These are phyloP conservation scores for Blastobotrys attinorum DNA, from an alignment of 805 yeast genomes.

Conservation along the genomic window DNA sequence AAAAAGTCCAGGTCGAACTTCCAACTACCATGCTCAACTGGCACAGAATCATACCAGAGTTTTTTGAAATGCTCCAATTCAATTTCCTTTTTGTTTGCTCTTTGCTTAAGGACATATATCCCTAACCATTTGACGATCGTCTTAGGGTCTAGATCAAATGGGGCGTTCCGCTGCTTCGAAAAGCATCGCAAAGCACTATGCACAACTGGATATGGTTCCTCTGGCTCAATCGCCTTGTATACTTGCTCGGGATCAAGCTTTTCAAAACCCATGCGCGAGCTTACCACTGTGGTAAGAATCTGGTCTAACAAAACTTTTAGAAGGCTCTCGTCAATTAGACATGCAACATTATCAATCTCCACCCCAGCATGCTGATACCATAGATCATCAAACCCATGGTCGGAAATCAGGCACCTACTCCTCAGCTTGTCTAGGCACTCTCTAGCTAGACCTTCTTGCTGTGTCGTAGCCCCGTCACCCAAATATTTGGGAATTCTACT, in stretches of 20 bases:
- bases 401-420: slow-evolving; percentile 45
- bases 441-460: background rate
- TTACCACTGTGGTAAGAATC: slow-evolving; percentile 19
- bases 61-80: slow-evolving; percentile 36
- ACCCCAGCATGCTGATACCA: slow-evolving; percentile 56
- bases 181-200: slow-evolving; percentile 46
- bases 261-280: slow-evolving; percentile 13
- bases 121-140: slow-evolving; percentile 60
- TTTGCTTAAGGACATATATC: slow-evolving; percentile 37
- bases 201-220: slow-evolving; percentile 38
- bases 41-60: slow-evolving; percentile 25
- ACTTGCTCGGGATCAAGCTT: slow-evolving; percentile 16
- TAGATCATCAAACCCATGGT: slow-evolving; percentile 39
- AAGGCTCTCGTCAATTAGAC: slow-evolving; percentile 25
- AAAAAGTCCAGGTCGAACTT: slow-evolving; percentile 41
- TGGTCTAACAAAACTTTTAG: slow-evolving; percentile 21
- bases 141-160: slow-evolving; percentile 35
- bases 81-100: slow-evolving; percentile 27
- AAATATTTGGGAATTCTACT: slow-evolving; percentile 18
- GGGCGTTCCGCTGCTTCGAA: slow-evolving; percentile 20
- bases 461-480: slow-evolving; percentile 2
- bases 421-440: slow-evolving; percentile 7
- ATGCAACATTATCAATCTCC: slow-evolving; percentile 39
- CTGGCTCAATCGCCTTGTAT: slow-evolving; percentile 19
- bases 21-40: slow-evolving; percentile 46